phyloP scores from a whole-genome alignment of 305 asterid genomes.

The Solanum aculeatissimum region DNA sequence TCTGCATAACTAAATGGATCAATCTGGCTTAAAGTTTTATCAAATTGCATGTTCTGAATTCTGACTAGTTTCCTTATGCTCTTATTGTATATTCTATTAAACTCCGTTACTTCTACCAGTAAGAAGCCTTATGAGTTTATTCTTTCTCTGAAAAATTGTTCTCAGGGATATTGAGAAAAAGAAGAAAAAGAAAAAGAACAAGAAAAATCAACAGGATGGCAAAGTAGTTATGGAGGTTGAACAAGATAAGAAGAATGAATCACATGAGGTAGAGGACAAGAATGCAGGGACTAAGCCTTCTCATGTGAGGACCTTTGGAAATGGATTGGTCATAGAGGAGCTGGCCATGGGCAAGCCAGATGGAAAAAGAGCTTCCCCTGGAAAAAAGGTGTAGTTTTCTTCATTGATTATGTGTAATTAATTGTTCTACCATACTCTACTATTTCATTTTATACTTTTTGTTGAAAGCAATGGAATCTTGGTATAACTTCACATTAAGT shows the following conservation, averaged over 20 bases:
- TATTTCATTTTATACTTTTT: neutral
- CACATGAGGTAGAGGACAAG: slow-evolving; percentile 26
- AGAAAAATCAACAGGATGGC: slow-evolving; percentile 38
- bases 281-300: slow-evolving; percentile 36
- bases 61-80: neutral
- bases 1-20: neutral
- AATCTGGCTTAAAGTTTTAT: neutral
- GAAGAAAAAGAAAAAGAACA: slow-evolving; percentile 48
- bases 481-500: neutral
- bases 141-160: neutral
- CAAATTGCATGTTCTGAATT: neutral
- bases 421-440: neutral
- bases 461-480: neutral
- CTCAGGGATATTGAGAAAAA: slow-evolving; percentile 49
- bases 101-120: neutral
- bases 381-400: slow-evolving; percentile 50
- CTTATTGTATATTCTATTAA: neutral
- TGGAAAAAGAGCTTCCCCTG: slow-evolving; percentile 74
- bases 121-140: neutral
- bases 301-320: slow-evolving; percentile 63
- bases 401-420: neutral
- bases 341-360: slow-evolving; percentile 87
- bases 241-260: slow-evolving; percentile 15
- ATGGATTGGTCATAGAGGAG: slow-evolving; percentile 82
- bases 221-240: slow-evolving; percentile 19